Evolutionary conservation across 495 filamentous ascomycete genomes (phyloP), one percentile per base, ranked within the genome.

Genomic region (Neurospora sp.): DNA sequence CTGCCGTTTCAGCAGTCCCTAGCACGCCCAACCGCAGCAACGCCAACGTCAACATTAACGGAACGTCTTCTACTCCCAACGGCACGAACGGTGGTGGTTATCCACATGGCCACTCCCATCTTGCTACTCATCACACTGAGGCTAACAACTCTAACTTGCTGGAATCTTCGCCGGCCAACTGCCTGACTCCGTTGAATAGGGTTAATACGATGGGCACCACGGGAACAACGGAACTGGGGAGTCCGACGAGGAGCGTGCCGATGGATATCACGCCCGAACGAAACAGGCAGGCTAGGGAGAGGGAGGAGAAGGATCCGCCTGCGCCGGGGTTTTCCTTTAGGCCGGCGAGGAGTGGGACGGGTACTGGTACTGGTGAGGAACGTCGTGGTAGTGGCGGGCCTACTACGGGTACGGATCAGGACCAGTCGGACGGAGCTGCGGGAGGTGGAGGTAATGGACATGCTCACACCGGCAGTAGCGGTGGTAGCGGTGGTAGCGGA

Each of bases 301-400:
- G 54, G 12, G 54, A 66, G 7, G 54, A 66, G 27, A 37, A 8
- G 14, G 54, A 66, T 16, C 54, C 27, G 54, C 54, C 54, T 16
- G 54, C 54, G 54, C 54, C 54, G 1, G 54, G 54, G 27, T 9
- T 66, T 66, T 18, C 8, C 31, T 31, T 31, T 31, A 31, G 27
- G 54, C 12, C 23, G 12, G 54, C 27, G 6, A 59, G 20, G 27
- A 14, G 5, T 9, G 23, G 54, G 54, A 66, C 12, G 14, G 54
- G 54, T 27, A 66, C 54, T 35, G 54, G 54, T 27, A 66, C 54
- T 35, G 27, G 27, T 66, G 54, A 66, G 54, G 81, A 71, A 82
- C 83, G 39, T 79, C 81, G 39, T 27, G 27, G 27, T 27, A 27
- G 27, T 2, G 27, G 27, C 27, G 27, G 27, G 27, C 27, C 27